These are phyloP conservation scores for Brassica balearica DNA, from an alignment of 441 rosid genomes.

Conservation along the genomic window DNA sequence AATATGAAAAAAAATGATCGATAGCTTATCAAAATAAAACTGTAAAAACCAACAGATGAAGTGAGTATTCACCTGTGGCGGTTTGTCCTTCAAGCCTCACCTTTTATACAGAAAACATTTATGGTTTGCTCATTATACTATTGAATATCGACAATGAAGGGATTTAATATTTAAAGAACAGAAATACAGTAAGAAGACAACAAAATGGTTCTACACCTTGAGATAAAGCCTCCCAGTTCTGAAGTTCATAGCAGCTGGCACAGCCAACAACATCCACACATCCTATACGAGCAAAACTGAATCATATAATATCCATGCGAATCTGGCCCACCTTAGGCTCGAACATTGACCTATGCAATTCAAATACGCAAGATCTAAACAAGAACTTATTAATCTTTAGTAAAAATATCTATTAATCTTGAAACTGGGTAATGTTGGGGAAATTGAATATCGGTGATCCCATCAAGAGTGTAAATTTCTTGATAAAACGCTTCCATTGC, in stretches of 20 bases:
- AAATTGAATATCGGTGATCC: constrained; percentile 70
- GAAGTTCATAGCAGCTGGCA: constrained; percentile 69
- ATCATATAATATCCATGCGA: constrained; percentile 13
- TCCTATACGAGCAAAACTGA: constrained; percentile 50
- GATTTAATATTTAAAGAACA: constrained; percentile 3
- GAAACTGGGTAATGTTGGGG: constrained; percentile 89
- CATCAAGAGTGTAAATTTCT: constrained; percentile 80
- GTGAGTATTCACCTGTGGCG: constrained; percentile 65
- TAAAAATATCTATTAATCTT: constrained; percentile 68
- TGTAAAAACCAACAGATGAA: constrained; percentile 12
- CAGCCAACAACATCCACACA: constrained; percentile 95
- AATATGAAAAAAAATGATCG: constrained; percentile 11
- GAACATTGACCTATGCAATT: not conserved
- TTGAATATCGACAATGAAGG: not conserved
- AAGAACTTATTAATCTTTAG: not conserved
- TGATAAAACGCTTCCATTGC: constrained; percentile 85
- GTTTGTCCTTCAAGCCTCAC: constrained; percentile 90
- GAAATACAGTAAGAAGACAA: not conserved
- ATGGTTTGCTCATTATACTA: constrained; percentile 14
- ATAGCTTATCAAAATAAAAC: not conserved
- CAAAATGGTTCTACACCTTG: constrained; percentile 60
- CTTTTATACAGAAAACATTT: constrained; percentile 41
- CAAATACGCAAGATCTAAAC: constrained; percentile 5
- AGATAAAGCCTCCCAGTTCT: constrained; percentile 73
- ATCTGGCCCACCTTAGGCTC: not conserved